Evolutionary conservation across 2,329 filamentous ascomycete genomes (phyloP).

Genomic region (Scortechinia acanthostroma): DNA sequence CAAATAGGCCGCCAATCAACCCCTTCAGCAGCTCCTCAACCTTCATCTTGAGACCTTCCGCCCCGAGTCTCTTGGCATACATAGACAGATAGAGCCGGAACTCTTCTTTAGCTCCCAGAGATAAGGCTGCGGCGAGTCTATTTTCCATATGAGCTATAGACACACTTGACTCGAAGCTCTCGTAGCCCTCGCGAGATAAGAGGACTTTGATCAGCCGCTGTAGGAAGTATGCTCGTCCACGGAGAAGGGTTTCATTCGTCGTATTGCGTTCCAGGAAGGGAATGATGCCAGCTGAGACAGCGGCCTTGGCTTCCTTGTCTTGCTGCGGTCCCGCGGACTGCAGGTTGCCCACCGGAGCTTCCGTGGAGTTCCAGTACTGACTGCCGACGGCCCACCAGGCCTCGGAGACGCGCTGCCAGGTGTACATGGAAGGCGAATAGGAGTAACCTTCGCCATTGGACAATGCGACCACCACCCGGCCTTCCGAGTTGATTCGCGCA

Average conservation of each 20-base stretch:
- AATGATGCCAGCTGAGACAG: conserved; percentile 83
- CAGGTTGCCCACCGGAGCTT: conserved; percentile 77
- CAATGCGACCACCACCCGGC: conserved; percentile 79
- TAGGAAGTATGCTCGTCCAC: conserved; percentile 83
- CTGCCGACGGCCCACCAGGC: conserved; percentile 96
- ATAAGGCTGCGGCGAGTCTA: conserved; percentile 79
- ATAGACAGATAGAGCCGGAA: conserved; percentile 93
- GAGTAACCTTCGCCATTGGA: conserved; percentile 91
- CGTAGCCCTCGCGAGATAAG: conserved; percentile 81
- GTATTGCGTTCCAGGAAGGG: conserved; percentile 90
- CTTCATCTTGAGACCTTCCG: conserved; percentile 79
- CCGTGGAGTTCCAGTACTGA: conserved; percentile 98
- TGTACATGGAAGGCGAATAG: conserved; percentile 78
- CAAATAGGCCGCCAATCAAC: conserved; percentile 66
- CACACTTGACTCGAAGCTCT: conserved; percentile 82
- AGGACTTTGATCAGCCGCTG: conserved; percentile 86
- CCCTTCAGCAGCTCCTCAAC: conserved; percentile 85
- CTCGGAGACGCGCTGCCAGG: conserved; percentile 93
- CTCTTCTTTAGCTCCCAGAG: conserved; percentile 80
- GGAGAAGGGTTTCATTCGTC: conserved; percentile 83
- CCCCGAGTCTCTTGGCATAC: conserved; percentile 92
- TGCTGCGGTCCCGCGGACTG: conserved; percentile 63
- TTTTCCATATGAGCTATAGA: conserved; percentile 95
- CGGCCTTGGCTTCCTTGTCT: conserved; percentile 38
- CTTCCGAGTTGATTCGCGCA: conserved; percentile 81